Evolutionary conservation across 179 eudicot genomes (phyloP).

Genomic region (Beta macrorhiza): DNA sequence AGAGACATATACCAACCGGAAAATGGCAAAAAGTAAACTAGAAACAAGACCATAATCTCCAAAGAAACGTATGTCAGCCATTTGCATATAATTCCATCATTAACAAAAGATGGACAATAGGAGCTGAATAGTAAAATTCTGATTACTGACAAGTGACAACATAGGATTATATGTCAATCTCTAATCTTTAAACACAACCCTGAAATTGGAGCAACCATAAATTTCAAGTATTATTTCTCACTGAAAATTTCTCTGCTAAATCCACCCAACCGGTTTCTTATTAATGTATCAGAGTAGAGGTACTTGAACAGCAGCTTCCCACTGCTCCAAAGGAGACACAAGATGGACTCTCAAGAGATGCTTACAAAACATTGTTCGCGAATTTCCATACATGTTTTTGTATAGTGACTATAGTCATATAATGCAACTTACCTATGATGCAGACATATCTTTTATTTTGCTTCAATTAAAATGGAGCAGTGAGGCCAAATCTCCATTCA

Average conservation of each 20-base stretch:
- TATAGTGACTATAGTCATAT: not conserved
- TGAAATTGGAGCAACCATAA: not conserved
- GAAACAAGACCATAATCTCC: too few relatives aligned
- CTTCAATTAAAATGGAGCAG: not conserved
- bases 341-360: not conserved
- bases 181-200: too few relatives aligned
- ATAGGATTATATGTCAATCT: too few relatives aligned
- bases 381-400: not conserved
- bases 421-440: not conserved
- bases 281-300: not conserved
- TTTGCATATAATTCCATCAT: conserved; percentile 1
- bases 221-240: not conserved
- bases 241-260: not conserved
- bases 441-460: not conserved
- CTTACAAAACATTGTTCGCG: not conserved
- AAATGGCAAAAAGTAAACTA: too few relatives aligned
- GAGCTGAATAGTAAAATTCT: too few relatives aligned
- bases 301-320: not conserved
- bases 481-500: not conserved
- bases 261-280: not conserved
- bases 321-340: not conserved
- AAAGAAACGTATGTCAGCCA: not conserved
- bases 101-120: too few relatives aligned
- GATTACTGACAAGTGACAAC: too few relatives aligned
- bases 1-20: too few relatives aligned